Evolutionary conservation across 345 rosid genomes (phyloP), one percentile per base, ranked within the genome.

Genomic region (Sonneratia caseolaris): DNA sequence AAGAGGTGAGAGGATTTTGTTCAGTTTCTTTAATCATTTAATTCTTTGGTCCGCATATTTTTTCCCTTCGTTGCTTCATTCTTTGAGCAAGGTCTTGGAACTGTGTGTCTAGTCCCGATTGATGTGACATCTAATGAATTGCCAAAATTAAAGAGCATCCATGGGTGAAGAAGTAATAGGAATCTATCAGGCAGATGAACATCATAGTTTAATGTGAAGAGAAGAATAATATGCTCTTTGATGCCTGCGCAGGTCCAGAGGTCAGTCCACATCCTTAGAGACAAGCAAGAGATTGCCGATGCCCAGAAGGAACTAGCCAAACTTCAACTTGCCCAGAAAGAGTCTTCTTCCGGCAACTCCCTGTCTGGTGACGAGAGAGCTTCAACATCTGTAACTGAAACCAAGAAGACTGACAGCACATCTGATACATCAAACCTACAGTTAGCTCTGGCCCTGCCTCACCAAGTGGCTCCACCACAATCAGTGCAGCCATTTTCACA

Each of bases 221-320:
- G 13, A 9, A 13, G 51, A 47, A 47, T 13, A 13, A 47, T 47
- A 2, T 47, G 51, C 45, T 76, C 19, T 59, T 64, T 66, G 76
- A 64, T 75, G 64, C 8, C 51, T 66, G 75, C 75, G 70, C 83
- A 96, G 99, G 99, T 96, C 75, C 97, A 92, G 76, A 87, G 98
- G 79, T 96, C 99, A 61, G 95, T 96, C 72, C 99, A 96, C 87
- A 88, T 96, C 76, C 82, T 96, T 18, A 88, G 98, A 78, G 99
- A 96, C 81, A 96, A 92, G 80, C 99, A 96, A 85, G 99, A 96
- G 80, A 89, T 92, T 70, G 94, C 93, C 11, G 99, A 96, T 11
- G 72, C 98, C 38, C 97, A 96, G 76, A 96, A 96, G 78, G 98
- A 92, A 76, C 76, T 96, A 47, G 95, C 93, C 51, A 96, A 90